Evolutionary conservation across 2,329 filamentous ascomycete genomes (phyloP).

Genomic region (Leptographium radiaticola): DNA sequence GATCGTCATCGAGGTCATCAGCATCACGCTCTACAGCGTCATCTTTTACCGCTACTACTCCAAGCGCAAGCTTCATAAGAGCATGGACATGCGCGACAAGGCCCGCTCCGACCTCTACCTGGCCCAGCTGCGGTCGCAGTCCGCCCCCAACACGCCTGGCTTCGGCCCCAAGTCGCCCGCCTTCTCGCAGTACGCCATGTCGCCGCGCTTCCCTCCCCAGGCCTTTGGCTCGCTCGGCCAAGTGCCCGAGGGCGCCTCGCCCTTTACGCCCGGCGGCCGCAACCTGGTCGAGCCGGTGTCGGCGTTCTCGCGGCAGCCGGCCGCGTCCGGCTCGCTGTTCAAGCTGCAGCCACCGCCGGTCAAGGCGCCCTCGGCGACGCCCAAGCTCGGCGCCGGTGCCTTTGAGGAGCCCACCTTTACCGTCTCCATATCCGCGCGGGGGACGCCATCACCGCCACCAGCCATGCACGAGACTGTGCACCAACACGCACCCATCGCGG

Average conservation of each 20-base stretch:
- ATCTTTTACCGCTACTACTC: constrained; percentile 97
- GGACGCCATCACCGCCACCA: constrained; percentile 9
- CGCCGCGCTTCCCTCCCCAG: constrained; percentile 47
- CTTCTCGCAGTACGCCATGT: constrained; percentile 40
- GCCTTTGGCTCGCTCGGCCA: constrained; percentile 32
- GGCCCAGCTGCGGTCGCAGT: constrained; percentile 70
- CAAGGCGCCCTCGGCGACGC: constrained; percentile 66
- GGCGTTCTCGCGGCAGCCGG: constrained; percentile 36
- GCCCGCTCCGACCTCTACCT: constrained; percentile 93
- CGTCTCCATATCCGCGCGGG: constrained; percentile 8
- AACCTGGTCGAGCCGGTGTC: constrained; percentile 51
- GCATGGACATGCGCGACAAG: constrained; percentile 90
- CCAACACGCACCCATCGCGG: constrained; percentile 55
- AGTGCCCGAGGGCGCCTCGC: constrained; percentile 23
- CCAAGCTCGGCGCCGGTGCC: constrained; percentile 48
- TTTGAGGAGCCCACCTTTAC: constrained; percentile 28
- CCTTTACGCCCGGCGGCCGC: constrained; percentile 37
- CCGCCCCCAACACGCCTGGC: constrained; percentile 87
- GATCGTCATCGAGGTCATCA: constrained; percentile 81
- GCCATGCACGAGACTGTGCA: constrained; percentile 33
- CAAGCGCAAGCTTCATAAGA: constrained; percentile 89
- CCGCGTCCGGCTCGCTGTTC: constrained; percentile 42
- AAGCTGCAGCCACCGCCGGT: constrained; percentile 74
- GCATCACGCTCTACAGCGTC: constrained; percentile 83
- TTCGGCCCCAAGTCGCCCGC: constrained; percentile 58